Base-by-base conservation (phyloP, 2,329 filamentous ascomycete genomes). In the Ophiobolus disseminans region DNA sequence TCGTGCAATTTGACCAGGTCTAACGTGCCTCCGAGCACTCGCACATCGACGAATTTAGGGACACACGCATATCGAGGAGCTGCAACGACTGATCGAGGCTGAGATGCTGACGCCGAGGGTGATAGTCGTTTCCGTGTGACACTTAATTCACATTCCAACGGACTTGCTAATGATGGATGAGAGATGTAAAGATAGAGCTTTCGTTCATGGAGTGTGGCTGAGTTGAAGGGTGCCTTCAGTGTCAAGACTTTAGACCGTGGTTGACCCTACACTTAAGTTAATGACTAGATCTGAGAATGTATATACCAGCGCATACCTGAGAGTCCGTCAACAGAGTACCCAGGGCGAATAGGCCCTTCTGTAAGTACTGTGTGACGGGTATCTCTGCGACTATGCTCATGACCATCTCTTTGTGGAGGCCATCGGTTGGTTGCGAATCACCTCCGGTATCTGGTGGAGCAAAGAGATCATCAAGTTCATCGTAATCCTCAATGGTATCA, bases 391-490 rank as follows among this genome's bases (percentile, higher is more conserved):
- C 58, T 17, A 68, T 63, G 23, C 60, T 71, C 57, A 75, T 65
- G 3, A 75, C 58, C 17, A 75, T 47, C 43, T 75, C 73, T 44
- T 73, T 74, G 25, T 69, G 67, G 16, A 75, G 57, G 5, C 73
- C 72, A 48, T 70, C 65, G 17, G 72, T 65, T 2, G 70, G 68
- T 28, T 68, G 65, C 25, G 68, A 57, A 1, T 68, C 66, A 28
- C 51, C 50, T 10, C 60, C 62, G 11, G 55, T 53, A 22, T 73
- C 67, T 39, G 65, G 63, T 6, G 67, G 65, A 5, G 63, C 60
- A 28, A 73, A 72, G 3, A 74, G 58, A 47, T 74, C 70, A 38
- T 74, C 72, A 26, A 71, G 62, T 36, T 72, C 69, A 47, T 74
- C 69, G 40, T 71, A 72, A 36, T 75, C 73, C 21, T 75, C 72